Evolutionary conservation across 495 filamentous ascomycete species (phyloP).

Genomic region (Coniosporium apollinis): DNA sequence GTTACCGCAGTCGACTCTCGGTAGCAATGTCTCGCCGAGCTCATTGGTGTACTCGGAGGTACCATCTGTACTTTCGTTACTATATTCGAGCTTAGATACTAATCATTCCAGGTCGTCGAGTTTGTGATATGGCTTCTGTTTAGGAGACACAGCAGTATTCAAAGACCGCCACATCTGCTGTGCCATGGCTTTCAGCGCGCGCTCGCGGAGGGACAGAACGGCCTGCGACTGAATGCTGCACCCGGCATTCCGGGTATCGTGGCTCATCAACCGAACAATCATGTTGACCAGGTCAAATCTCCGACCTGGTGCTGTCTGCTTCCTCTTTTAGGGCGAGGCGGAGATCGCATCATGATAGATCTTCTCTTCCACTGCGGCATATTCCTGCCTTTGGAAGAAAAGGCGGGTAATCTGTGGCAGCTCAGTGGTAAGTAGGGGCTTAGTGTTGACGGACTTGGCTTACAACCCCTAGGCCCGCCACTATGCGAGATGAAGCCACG

Average conservation of each 20-base stretch:
- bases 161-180: constrained; percentile 54
- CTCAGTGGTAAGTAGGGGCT: constrained; percentile 45
- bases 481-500: constrained; percentile 27
- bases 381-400: constrained; percentile 45
- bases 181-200: constrained; percentile 55
- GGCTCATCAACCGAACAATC: constrained; percentile 44
- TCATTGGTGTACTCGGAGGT: constrained; percentile 43
- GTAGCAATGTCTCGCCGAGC: constrained; percentile 25
- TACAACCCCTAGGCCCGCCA: constrained; percentile 26
- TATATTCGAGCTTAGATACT: constrained; percentile 12
- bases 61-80: constrained; percentile 11
- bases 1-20: constrained; percentile 27
- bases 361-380: constrained; percentile 65
- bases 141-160: constrained; percentile 29
- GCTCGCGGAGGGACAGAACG: constrained; percentile 10
- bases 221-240: constrained; percentile 17
- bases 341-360: constrained; percentile 68
- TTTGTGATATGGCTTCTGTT: constrained; percentile 68
- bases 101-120: constrained; percentile 51
- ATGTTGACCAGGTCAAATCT: constrained; percentile 52
- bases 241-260: constrained; percentile 37
- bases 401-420: constrained; percentile 52
- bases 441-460: constrained; percentile 5
- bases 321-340: constrained; percentile 52
- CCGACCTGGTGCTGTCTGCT: constrained; percentile 58